Evolutionary conservation across 2,329 filamentous ascomycete species (phyloP), one percentile per base, ranked within the genome.

Genomic region (Fusarium clavum): DNA sequence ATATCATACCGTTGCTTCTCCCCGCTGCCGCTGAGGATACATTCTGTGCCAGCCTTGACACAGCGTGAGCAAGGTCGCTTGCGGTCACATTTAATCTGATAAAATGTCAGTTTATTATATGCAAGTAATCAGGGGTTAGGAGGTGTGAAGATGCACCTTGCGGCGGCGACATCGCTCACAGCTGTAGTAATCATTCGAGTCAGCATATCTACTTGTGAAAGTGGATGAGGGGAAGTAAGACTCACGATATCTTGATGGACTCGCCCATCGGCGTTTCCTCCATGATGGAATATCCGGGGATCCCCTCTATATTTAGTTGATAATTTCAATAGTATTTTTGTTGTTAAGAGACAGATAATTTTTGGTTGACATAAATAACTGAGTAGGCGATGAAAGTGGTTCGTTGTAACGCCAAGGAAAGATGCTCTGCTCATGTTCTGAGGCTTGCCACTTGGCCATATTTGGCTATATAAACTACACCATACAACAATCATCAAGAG

Each of bases 11-110:
- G 77, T 67, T 82, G 79, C 70, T 82, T 83, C 68, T 83, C 82
- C 8, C 81, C 81, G 8, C 77, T 79, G 20, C 81, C 80, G 34
- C 77, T 79, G 24, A 80, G 75, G n/a, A 79, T 75, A 64, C 82
- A 83, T 46, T 82, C 79, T 11, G 77, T 79, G 22, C 78, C 77
- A 9, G 80, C 80, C 69, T 82, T 81, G 70, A 77, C 73, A 69
- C 86, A 88, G 63, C 82, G 83, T 32, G 81, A 81, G 70, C 86
- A 88, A 14, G 86, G 86, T 16, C 81, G 76, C 47, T 81, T 81
- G 6, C 85, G 82, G 72, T 87, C 83, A 73, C 86, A 88, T 78
- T 86, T 87, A 40, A 87, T 83, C 80, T 87, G 16, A 22, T 41
- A 6, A 20, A 14, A 3, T n/a, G n/a, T 68, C 6, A 68, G 52